Evolutionary conservation across 2,329 filamentous ascomycete species (phyloP), one percentile per base, ranked within the genome.

Genomic region (Calonectria pteridis): DNA sequence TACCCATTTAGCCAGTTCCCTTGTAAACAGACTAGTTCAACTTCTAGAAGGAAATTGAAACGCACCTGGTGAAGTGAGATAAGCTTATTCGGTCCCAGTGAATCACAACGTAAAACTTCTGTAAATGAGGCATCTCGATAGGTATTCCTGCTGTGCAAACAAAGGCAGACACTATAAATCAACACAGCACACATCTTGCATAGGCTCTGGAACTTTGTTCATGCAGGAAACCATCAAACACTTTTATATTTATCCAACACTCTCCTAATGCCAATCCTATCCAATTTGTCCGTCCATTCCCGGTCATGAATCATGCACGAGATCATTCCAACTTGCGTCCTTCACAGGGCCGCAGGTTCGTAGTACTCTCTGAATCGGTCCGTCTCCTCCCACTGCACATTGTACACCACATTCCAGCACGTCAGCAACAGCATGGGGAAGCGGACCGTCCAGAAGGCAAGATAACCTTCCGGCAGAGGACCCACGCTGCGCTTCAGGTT

Each of bases 381-480:
- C 76, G 90, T 88, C 0, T 86, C 85, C 71, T 93, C 88, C 85
- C 95, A 89, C 2, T 87, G 88, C 74, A 94, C 87, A 65, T 93
- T 90, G 75, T 91, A 89, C 28, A 97, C 89, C 23, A 96, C 91
- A 79, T 92, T 90, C 86, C 95, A 96, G 81, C 95, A 98, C 67
- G 89, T 89, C 81, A 98, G 92, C 73, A 98, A 82, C 78, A 98
- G 84, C 77, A 90, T 91, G 4, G 95, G 95, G 81, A 98, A 98
- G 72, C 91, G 89, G 10, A 90, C 87, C 0, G 94, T 94, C 94
- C 95, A 98, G 81, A 97, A 98, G 14, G 88, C 88, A 55, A 98
- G 86, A 81, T 98, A 98, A 0, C 94, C 95, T 18, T 95, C 93
- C 0, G 95, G 94, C 73, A 96, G 82, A 11, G 92, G 86, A 0